These are phyloP conservation scores for Pseudoscleropodium purum DNA, from an alignment of 225 moss, liverwort and hornwort species.

Conservation along the genomic window DNA sequence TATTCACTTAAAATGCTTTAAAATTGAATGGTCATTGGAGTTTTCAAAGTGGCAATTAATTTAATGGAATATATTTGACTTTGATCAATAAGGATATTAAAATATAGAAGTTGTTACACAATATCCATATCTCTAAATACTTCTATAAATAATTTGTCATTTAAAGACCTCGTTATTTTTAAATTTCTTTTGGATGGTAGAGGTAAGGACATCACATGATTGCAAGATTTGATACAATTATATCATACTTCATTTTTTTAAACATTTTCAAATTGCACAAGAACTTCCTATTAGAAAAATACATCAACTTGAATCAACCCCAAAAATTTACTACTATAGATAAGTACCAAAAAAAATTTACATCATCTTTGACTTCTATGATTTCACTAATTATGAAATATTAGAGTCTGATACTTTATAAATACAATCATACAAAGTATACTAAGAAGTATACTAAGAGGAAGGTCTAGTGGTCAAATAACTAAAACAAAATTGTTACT, in stretches of 20 bases:
- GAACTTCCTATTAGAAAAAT: background rate
- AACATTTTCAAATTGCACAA: background rate
- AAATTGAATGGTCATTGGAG: background rate
- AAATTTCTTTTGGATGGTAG: background rate
- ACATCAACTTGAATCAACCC: accelerated
- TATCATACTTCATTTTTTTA: background rate
- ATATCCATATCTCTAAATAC: background rate
- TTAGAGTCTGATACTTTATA: too few species aligned
- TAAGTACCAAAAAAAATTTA: background rate
- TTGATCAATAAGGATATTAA: background rate
- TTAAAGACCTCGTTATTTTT: background rate
- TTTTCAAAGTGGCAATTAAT: background rate
- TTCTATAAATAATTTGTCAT: background rate
- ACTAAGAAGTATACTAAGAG: background rate
- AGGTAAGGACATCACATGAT: background rate
- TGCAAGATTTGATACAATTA: background rate
- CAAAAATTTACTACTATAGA: accelerated
- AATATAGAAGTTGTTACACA: background rate
- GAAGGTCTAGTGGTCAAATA: background rate
- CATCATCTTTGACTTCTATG: background rate
- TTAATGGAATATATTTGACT: background rate
- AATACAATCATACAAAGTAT: background rate
- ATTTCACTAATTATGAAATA: background rate
- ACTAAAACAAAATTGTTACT: too few species aligned
- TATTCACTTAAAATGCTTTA: background rate